phyloP scores from a whole-genome alignment of 179 eudicot species.

The Vitellaria paradoxa region DNA sequence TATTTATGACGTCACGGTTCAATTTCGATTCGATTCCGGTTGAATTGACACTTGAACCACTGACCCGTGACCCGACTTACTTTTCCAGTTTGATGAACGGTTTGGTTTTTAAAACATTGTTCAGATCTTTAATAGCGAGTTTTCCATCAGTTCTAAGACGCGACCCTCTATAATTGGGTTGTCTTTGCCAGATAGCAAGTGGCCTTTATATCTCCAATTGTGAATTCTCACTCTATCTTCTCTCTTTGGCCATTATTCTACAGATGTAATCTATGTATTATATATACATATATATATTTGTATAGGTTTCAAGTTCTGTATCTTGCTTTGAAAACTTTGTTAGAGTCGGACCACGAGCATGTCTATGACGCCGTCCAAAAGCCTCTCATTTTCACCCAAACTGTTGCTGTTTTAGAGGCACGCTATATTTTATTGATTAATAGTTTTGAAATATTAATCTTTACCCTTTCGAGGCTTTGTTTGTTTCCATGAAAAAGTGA shows the following conservation, averaged over 20 bases:
- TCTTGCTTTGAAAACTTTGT: slow-evolving; percentile 63
- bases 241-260: background rate
- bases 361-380: slow-evolving; percentile 79
- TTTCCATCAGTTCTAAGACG: slow-evolving; percentile 48
- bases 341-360: slow-evolving; percentile 56
- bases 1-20: too few species aligned
- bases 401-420: slow-evolving; percentile 89
- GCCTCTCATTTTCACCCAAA: slow-evolving; percentile 79
- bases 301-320: slow-evolving; percentile 76
- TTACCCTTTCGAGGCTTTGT: background rate
- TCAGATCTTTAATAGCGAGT: slow-evolving; percentile 53
- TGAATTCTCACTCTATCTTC: background rate
- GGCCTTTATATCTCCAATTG: background rate
- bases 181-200: slow-evolving; percentile 77
- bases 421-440: background rate
- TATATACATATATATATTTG: too few species aligned
- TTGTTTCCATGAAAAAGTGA: background rate
- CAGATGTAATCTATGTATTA: background rate
- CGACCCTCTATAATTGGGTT: slow-evolving; percentile 67
- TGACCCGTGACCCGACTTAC: too few species aligned
- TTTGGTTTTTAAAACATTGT: too few species aligned
- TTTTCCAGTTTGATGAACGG: too few species aligned
- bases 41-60: too few species aligned
- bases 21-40: too few species aligned
- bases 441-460: background rate